Base-by-base conservation (phyloP, 345 rosid genomes). In the Leavenworthia alabamica region DNA sequence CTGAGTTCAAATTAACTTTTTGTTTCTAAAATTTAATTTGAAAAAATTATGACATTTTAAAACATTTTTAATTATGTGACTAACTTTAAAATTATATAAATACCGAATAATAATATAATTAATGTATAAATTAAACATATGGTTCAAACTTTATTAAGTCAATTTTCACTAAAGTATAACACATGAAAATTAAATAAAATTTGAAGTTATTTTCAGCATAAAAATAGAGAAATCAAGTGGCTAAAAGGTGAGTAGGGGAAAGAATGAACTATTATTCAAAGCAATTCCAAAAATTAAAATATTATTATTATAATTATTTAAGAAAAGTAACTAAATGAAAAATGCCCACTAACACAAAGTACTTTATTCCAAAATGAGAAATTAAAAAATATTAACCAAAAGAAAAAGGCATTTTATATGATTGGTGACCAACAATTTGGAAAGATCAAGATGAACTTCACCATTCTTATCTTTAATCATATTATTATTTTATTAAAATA, bases 281-380 rank as follows among this genome's bases (percentile, higher is more conserved):
- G 50, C 26, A 60, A 71, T 62, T 56, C 64, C 24, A 23, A n/a
- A 27, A 14, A 20, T 17, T 45, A 19, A 24, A 24, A 4, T 14
- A 62, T 11, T 53, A 22, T 13, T 20, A 37, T 46, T 19, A 48
- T 9, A 17, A 44, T 24, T 69, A 70, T n/a, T 41, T 59, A 24
- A 24, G 23, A n/a, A 29, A 70, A 41, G 58, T 31, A 47, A 56
- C 44, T 56, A 40, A 55, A 47, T 70, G 59, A 47, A 63, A 70
- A 81, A 88, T 86, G 79, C 95, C 98, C 93, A 89, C 95, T 89
- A 73, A 79, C 41, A n/a, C n/a, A 59, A 64, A 52, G 49, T 37
- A 71, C 68, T 79, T 79, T 81, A 69, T 69, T 31, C 24, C 41
- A 51, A 61, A 70, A 67, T 52, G 29, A 63, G 72, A 61, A 56